Conservation (phyloP, 345 rosid species). For the Gossypium longicalyx region DNA sequence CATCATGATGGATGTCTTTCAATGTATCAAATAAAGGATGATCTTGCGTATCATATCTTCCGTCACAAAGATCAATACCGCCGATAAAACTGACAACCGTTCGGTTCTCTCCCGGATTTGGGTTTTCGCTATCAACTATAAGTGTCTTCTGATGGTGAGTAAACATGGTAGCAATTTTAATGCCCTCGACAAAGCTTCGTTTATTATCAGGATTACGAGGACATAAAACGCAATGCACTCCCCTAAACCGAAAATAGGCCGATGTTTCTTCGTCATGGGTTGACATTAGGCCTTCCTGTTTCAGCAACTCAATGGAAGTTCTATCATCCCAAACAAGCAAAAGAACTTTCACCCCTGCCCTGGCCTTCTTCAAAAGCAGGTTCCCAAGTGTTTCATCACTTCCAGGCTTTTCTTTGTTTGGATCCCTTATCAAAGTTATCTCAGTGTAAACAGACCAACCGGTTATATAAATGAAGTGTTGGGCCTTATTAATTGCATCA, state of each 20-base stretch:
- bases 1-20: slow-evolving; percentile 39
- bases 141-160: slow-evolving; percentile 80
- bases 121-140: slow-evolving; percentile 52
- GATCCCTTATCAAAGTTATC: slow-evolving; percentile 58
- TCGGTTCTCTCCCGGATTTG: slow-evolving; percentile 26
- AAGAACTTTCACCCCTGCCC: slow-evolving; percentile 54
- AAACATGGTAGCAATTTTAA: slow-evolving; percentile 46
- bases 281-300: slow-evolving; percentile 59
- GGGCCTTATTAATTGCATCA: slow-evolving; percentile 52
- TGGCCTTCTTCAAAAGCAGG: slow-evolving; percentile 52
- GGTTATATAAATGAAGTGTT: slow-evolving; percentile 58
- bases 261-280: slow-evolving; percentile 74
- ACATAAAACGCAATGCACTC: slow-evolving; percentile 59
- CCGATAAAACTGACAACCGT: slow-evolving; percentile 75
- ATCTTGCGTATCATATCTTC: slow-evolving; percentile 67
- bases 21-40: slow-evolving; percentile 71
- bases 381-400: slow-evolving; percentile 47
- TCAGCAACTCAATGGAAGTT: slow-evolving; percentile 46
- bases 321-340: slow-evolving; percentile 84
- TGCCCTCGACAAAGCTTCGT: slow-evolving; percentile 40
- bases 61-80: slow-evolving; percentile 88
- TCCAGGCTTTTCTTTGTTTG: slow-evolving; percentile 22
- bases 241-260: slow-evolving; percentile 41
- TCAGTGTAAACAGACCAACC: slow-evolving; percentile 76
- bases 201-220: slow-evolving; percentile 55